Base-by-base conservation (phyloP, 2,329 filamentous ascomycete genomes). In the Phialemonium atrogriseum region DNA sequence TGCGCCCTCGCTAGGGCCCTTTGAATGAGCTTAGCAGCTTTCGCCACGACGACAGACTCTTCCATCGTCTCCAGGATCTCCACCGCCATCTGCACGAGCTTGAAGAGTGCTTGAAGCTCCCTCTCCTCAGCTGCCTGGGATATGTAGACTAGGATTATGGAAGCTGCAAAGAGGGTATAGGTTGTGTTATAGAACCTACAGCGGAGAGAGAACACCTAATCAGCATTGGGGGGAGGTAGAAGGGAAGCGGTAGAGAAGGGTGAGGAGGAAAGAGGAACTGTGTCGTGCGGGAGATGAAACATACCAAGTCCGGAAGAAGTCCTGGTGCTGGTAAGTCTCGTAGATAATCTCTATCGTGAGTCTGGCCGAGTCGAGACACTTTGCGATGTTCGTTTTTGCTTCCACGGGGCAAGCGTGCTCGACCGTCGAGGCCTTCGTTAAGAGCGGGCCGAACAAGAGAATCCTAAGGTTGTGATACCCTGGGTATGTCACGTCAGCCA, bases 121-220 rank as follows among this genome's bases (percentile, higher is more conserved):
- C 15, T 5, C 13, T 2, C 16, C 7, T 9, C 14, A 7, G 11
- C 20, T 21, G 19, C 3, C 15, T 27, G 23, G 2, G 24, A 13
- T 23, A 42, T 47, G 37, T 51, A 50, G 3, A 51, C 43, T 9
- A 52, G 39, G 19, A 51, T 45, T 19, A 51, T 43, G 12, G 48
- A 49, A 9, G 49, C 44, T 4, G 49, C 47, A 22, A 52, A 52
- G 12, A 47, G 40, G 2, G 42, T 46, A 32, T 52, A 52, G 7
- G 48, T 52, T 2, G 48, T 51, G 30, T 52, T 52, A 33, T 51
- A 50, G 32, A 49, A 52, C 48, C 48, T 51, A 5, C 12, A n/a
- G n/a, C n/a, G n/a, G n/a, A n/a, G n/a, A n/a, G n/a, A n/a, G n/a
- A n/a, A n/a, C n/a, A n/a, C n/a, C n/a, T n/a, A n/a, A n/a, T n/a